Evolutionary conservation across 2,329 filamentous ascomycete species (phyloP), one percentile per base, ranked within the genome.

Genomic region (Salinomyces thailandicus): DNA sequence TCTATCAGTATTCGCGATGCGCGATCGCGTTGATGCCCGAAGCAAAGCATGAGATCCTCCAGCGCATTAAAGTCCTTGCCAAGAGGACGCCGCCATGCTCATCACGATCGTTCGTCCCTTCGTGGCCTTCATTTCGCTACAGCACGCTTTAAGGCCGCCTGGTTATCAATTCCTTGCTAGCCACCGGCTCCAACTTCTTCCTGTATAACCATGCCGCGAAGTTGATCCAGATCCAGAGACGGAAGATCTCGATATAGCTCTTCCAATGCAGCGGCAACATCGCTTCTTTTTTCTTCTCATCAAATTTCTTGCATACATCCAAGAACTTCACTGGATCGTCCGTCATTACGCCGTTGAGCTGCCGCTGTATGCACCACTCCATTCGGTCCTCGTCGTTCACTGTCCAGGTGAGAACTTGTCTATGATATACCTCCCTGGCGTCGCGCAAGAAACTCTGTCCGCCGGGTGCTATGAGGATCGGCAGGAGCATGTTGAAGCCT

Each of bases 281-380:
- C 18, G 53, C 49, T 31, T 52, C 53, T 35, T 44, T 51, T 4
- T 50, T 51, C 26, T 56, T 46, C 34, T 62, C 60, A 31, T 66
- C 60, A 51, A 60, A 66, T 9, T 50, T 51, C 18, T 66, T 52
- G 43, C 73, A 75, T 2, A 85, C 69, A 30, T 79, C 71, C 16
- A 77, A 54, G 52, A 78, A 89, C 46, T 72, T 60, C 53, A 72
- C 72, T 1, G 84, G 83, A 48, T 94, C 78, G 53, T 95, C 87
- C 0, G 86, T 93, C 36, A 94, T 78, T 4, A 94, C 80, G 1
- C 84, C 87, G 49, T 93, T 83, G 1, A 93, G 63, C 3, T 60
- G 57, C 28, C 72, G 62, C 18, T 68, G 60, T 20, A 93, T 75
- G 45, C 76, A 72, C 85, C 85, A 94, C 49, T 77, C 72, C 87